phyloP scores from a whole-genome alignment of 495 filamentous ascomycete genomes.

The Viridothelium virens region DNA sequence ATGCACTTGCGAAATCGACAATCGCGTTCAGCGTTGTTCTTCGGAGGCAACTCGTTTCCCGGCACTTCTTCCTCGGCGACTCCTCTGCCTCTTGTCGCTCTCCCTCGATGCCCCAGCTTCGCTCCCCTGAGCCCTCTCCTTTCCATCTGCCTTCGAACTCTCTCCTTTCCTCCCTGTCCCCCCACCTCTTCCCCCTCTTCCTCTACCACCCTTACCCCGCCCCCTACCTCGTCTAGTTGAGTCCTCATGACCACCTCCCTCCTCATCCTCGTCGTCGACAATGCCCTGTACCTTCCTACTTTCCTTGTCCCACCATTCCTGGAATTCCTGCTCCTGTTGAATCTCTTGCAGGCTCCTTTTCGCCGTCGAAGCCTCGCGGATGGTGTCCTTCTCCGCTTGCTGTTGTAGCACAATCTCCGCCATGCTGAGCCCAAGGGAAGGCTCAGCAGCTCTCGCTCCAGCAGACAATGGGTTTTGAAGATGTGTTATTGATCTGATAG shows the following conservation, averaged over 20 bases:
- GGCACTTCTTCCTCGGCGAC: not conserved
- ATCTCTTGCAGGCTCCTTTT: conserved; percentile 88
- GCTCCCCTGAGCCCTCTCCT: not conserved
- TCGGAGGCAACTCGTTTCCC: conserved; percentile 1
- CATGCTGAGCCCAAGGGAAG: conserved; percentile 60
- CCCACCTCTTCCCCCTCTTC: not conserved
- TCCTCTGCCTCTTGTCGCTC: not conserved
- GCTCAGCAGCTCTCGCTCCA: conserved; percentile 37
- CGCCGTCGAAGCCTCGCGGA: conserved; percentile 68
- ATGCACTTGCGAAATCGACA: not conserved
- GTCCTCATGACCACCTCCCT: conserved; percentile 23
- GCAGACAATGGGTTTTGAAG: not conserved
- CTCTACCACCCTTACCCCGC: not conserved
- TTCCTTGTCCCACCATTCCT: conserved; percentile 97
- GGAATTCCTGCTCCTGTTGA: conserved; percentile 91
- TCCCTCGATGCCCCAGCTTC: not conserved
- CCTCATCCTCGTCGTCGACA: conserved; percentile 53
- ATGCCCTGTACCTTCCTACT: conserved; percentile 57
- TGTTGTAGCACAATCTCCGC: conserved; percentile 86
- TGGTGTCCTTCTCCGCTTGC: conserved; percentile 70
- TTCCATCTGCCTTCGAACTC: not conserved
- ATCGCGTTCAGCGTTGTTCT: not conserved
- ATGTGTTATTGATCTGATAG: conserved; percentile 1
- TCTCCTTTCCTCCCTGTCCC: not conserved
- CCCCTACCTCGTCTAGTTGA: not conserved